phyloP scores from a whole-genome alignment of 2,329 filamentous ascomycete genomes.

The Fusarium sp. region DNA sequence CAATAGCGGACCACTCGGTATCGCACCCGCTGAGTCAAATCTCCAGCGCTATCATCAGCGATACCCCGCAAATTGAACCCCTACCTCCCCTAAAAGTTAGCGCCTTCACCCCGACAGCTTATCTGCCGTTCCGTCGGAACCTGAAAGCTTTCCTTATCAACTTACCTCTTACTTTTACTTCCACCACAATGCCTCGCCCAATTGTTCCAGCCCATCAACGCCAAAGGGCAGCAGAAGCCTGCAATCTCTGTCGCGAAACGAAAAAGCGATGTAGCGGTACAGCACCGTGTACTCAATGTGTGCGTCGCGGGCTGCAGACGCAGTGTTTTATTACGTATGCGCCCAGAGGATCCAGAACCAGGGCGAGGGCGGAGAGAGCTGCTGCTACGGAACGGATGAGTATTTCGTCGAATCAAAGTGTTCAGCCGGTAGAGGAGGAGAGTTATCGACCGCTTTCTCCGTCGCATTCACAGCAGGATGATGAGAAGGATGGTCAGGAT shows the following conservation, averaged over 20 bases:
- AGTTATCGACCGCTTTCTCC: slow-evolving; percentile 47
- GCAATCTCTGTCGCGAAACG: slow-evolving; percentile 59
- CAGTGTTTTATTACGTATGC: slow-evolving; percentile 53
- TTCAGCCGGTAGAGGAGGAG: slow-evolving; percentile 20
- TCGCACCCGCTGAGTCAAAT: background rate
- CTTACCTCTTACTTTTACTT: background rate
- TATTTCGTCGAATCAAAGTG: slow-evolving; percentile 1
- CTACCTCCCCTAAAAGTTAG: background rate
- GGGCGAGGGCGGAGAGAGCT: slow-evolving; percentile 31
- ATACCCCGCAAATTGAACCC: slow-evolving; percentile 25
- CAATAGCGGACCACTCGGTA: background rate
- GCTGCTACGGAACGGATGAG: slow-evolving; percentile 10
- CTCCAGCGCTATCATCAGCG: background rate
- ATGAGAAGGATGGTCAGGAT: slow-evolving; percentile 32
- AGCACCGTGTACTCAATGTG: slow-evolving; percentile 61
- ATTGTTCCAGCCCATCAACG: slow-evolving; percentile 63
- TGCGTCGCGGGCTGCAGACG: slow-evolving; percentile 56
- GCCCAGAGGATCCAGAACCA: slow-evolving; percentile 46
- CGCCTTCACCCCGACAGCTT: background rate
- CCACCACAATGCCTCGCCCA: slow-evolving; percentile 61
- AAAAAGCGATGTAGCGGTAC: slow-evolving; percentile 65
- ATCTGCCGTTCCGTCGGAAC: slow-evolving; percentile 19
- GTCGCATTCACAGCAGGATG: slow-evolving; percentile 47
- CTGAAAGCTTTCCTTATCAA: slow-evolving; percentile 2
- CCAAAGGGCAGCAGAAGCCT: slow-evolving; percentile 61